phyloP scores from a whole-genome alignment of 2,329 filamentous ascomycete genomes.

The Exophiala aquamarina region DNA sequence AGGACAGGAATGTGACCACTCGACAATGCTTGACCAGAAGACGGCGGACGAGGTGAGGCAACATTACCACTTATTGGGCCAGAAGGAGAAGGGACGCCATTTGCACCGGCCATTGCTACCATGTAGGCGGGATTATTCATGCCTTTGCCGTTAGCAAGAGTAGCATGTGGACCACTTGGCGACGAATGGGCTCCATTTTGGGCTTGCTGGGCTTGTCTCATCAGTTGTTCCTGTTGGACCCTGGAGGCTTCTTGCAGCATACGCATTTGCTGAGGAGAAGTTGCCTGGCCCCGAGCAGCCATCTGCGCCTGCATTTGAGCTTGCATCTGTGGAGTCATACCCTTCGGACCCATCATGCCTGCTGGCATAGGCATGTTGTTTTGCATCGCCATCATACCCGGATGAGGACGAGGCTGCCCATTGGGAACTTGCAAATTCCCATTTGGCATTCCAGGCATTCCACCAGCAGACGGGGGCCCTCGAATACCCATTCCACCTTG shows the following conservation, averaged over 20 bases:
- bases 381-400: constrained; percentile 42
- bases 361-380: constrained; percentile 53
- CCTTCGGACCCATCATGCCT: constrained; percentile 45
- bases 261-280: constrained; percentile 46
- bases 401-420: constrained; percentile 40
- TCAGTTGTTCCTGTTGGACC: constrained; percentile 38
- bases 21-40: constrained; percentile 49
- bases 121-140: constrained; percentile 46
- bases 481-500: constrained; percentile 29
- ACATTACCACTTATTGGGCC: constrained; percentile 40
- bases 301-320: constrained; percentile 65
- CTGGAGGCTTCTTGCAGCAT: constrained; percentile 49
- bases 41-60: constrained; percentile 48
- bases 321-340: constrained; percentile 66
- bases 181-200: constrained; percentile 45
- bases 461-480: constrained; percentile 11
- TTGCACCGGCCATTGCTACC: constrained; percentile 43
- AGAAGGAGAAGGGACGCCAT: constrained; percentile 45
- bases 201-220: constrained; percentile 39
- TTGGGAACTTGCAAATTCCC: constrained; percentile 33
- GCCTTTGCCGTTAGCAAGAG: constrained; percentile 37
- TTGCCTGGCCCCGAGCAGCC: constrained; percentile 45
- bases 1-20: constrained; percentile 57
- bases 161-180: constrained; percentile 43
- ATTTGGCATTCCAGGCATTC: constrained; percentile 35